These are phyloP conservation scores for Malus sylvestris DNA, from an alignment of 306 rosid species.

Conservation along the genomic window DNA sequence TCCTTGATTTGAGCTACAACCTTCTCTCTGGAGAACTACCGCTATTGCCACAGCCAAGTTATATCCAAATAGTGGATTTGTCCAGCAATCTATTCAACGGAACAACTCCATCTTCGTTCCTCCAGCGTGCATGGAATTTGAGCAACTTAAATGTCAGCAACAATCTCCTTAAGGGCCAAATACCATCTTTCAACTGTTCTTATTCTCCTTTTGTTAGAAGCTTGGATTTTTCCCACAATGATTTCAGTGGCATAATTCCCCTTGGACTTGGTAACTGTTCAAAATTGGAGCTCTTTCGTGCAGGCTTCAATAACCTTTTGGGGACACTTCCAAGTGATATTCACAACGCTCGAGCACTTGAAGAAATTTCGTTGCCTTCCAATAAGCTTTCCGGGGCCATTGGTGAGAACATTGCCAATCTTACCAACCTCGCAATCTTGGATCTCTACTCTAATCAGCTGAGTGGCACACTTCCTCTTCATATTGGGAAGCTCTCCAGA, in stretches of 20 bases:
- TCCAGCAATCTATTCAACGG: not conserved
- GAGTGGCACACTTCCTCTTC: not conserved
- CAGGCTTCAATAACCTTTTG: not conserved
- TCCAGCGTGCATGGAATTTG: not conserved
- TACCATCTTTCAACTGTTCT: not conserved
- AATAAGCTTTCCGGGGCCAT: not conserved
- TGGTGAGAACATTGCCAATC: too few relatives aligned
- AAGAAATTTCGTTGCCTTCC: not conserved
- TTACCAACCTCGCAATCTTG: too few relatives aligned
- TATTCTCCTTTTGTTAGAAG: not conserved
- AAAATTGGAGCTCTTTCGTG: not conserved
- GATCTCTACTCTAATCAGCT: not conserved
- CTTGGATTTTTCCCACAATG: not conserved
- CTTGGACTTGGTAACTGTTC: not conserved
- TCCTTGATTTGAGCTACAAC: conserved; percentile 1
- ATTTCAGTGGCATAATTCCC: not conserved
- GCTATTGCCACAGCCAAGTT: not conserved
- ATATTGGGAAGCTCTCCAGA: not conserved
- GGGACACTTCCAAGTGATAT: not conserved
- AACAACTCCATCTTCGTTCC: not conserved
- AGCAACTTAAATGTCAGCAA: not conserved
- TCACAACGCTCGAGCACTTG: not conserved
- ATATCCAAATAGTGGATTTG: not conserved
- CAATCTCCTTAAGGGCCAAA: not conserved
- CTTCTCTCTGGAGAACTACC: not conserved